A percentile compares a stretch with the other conserved stretches of the same genome.
Evolutionary conservation across 208 protist genomes (phyloP).

Genomic region (Leishmania braziliensis): DNA sequence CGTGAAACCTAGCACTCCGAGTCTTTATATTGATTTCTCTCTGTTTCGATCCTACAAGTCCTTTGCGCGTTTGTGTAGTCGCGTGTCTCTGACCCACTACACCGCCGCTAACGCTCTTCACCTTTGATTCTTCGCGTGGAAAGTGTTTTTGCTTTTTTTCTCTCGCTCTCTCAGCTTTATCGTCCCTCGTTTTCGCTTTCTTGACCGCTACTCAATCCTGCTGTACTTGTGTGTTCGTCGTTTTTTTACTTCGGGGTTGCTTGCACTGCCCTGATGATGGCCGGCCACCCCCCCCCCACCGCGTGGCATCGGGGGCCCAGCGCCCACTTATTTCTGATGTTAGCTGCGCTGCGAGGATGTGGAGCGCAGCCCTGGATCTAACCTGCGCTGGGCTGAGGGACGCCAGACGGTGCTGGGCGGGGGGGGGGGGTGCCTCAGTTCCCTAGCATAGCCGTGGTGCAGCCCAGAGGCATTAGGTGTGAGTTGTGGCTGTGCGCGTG

Average conservation of each 20-base stretch:
- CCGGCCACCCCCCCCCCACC: too few relatives aligned
- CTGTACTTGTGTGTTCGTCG: background rate
- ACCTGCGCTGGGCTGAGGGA: too few relatives aligned
- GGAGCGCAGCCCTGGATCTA: too few relatives aligned
- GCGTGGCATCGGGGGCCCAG: too few relatives aligned
- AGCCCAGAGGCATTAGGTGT: too few relatives aligned
- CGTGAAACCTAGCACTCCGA: background rate
- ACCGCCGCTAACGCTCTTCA: background rate
- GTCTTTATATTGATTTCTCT: background rate
- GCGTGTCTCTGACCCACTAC: background rate
- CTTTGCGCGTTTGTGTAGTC: background rate
- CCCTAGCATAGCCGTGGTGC: too few relatives aligned
- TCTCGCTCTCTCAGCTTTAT: background rate
- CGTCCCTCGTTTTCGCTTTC: background rate
- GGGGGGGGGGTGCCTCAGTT: too few relatives aligned
- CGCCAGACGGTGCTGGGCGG: too few relatives aligned
- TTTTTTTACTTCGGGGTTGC: background rate
- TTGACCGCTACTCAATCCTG: background rate
- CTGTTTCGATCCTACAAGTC: background rate
- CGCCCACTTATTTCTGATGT: too few relatives aligned
- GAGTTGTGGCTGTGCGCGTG: background rate
- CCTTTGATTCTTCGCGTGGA: background rate
- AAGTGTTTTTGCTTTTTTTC: background rate
- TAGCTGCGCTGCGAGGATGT: too few relatives aligned
- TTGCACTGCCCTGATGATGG: too few relatives aligned